Evolutionary conservation across 768 basidiomycete species (phyloP).

Genomic region (Leccinum pellstonianum): DNA sequence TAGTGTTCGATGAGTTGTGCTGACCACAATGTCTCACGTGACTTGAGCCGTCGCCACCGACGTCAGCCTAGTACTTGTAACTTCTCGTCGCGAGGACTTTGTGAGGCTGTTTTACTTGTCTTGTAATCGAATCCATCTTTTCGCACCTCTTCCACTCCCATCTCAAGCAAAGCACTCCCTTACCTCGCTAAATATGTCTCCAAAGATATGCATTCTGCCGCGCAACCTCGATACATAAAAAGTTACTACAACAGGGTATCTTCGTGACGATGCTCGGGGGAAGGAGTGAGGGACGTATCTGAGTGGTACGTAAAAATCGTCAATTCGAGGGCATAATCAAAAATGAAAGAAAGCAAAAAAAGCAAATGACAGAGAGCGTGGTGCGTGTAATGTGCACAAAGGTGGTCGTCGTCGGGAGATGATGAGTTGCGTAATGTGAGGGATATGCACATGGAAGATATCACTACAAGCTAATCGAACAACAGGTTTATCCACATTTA

Average conservation of each 20-base stretch:
- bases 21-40: background rate
- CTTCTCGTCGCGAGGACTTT: constrained; percentile 6
- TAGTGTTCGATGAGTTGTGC: too few species aligned
- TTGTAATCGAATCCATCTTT: background rate
- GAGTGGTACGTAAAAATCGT: constrained; percentile 34
- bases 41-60: background rate
- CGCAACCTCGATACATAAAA: constrained; percentile 34
- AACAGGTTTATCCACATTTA: constrained; percentile 36
- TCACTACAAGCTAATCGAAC: constrained; percentile 38
- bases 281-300: constrained; percentile 7
- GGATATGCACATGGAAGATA: constrained; percentile 31
- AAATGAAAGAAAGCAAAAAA: constrained; percentile 6
- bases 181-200: constrained; percentile 15
- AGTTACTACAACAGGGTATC: constrained; percentile 37
- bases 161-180: too few species aligned
- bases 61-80: constrained; percentile 7
- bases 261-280: constrained; percentile 30
- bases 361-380: constrained; percentile 17
- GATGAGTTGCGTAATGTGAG: constrained; percentile 24
- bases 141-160: background rate
- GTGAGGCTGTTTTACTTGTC: background rate
- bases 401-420: constrained; percentile 10
- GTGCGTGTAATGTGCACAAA: constrained; percentile 6
- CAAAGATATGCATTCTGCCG: constrained; percentile 38
- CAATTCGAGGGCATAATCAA: constrained; percentile 29